Evolutionary conservation across 805 yeast genomes (phyloP), one percentile per base, ranked within the genome.

Genomic region (Barnettozyma wickerhamii): DNA sequence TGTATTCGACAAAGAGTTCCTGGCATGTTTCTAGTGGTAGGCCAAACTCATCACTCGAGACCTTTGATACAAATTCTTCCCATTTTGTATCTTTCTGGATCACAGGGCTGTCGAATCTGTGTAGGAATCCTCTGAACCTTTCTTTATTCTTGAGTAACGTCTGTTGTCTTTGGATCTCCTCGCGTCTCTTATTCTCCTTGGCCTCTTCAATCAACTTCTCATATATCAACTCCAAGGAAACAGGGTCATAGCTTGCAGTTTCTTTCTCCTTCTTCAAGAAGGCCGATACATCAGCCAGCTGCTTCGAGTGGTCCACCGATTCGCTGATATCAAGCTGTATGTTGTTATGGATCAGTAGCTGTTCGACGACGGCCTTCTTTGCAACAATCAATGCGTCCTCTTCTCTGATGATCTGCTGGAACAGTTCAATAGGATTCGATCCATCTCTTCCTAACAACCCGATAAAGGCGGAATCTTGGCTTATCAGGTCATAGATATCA

Each of bases 361-460:
- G 79, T 37, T 74, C 74, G 1, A 79, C 74, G 31, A 81, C 60
- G 38, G 81, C 86, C 40, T 75, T 75, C 53, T 79, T 77, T 18
- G 79, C 77, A 44, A 71, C 73, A 33, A 84, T 55, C 2, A 68
- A 53, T 40, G 79, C 74, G 26, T 72, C 69, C 50, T 77, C 79
- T 41, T 76, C 81, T 49, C 83, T 89, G 4, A 83, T 70, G 0
- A 74, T 52, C 57, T 89, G 95, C 75, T 86, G 74, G 57, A 83
- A 88, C 30, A 85, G 60, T 47, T 88, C 95, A 31, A 81, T 54
- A 1, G 95, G 83, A 1, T 79, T 72, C 0, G 96, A 87, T 0
- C 96, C 95, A 33, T 74, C 68, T 40, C 89, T 71, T 0, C 95
- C 95, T 42, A 88, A 69, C 28, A 88, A 47, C 18, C 71, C 76